A percentile compares a stretch with the other conserved stretches of the same genome.
phyloP scores from a whole-genome alignment of 352 stramenopile genomes.

The Phytophthora idaei region DNA sequence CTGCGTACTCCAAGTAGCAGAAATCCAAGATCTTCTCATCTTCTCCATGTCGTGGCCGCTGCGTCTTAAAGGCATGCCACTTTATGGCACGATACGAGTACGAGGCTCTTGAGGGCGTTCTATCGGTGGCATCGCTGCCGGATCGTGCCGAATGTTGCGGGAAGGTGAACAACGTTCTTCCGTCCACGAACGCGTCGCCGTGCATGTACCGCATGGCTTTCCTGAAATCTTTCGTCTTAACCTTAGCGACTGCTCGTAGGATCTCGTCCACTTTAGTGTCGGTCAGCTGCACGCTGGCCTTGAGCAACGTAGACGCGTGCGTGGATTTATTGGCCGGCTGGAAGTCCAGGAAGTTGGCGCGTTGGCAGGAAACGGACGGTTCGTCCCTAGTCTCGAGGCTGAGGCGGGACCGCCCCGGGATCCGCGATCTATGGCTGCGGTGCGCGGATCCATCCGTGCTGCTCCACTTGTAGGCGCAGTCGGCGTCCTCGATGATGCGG shows the following conservation, averaged over 20 bases:
- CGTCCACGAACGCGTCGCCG: conserved; percentile 65
- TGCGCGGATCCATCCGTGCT: conserved; percentile 8
- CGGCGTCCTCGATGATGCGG: conserved; percentile 80
- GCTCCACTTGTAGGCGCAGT: conserved; percentile 80
- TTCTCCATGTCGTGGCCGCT: conserved; percentile 33
- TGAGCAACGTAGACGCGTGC: conserved; percentile 68
- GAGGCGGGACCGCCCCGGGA: conserved; percentile 13
- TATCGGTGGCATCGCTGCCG: conserved; percentile 10
- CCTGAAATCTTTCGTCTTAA: conserved; percentile 68
- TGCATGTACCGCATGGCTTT: conserved; percentile 64
- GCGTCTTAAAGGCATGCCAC: conserved; percentile 63
- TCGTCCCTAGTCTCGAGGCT: conserved; percentile 21
- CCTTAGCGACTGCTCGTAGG: conserved; percentile 54
- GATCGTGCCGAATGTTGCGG: conserved; percentile 22
- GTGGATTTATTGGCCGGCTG: conserved; percentile 59
- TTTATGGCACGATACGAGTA: conserved; percentile 79
- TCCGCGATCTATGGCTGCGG: conserved; percentile 12
- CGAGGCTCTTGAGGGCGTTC: conserved; percentile 19
- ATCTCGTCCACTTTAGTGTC: conserved; percentile 65
- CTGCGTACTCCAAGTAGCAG: conserved; percentile 77
- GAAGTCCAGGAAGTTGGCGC: conserved; percentile 74
- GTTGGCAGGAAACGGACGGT: conserved; percentile 41
- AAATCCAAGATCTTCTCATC: conserved; percentile 66
- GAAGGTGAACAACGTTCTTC: conserved; percentile 69
- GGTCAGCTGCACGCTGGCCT: conserved; percentile 58